Evolutionary conservation across 176 grass and related monocot genomes (phyloP), one percentile per base, ranked within the genome.

Genomic region (Eragrostis nindensis): DNA sequence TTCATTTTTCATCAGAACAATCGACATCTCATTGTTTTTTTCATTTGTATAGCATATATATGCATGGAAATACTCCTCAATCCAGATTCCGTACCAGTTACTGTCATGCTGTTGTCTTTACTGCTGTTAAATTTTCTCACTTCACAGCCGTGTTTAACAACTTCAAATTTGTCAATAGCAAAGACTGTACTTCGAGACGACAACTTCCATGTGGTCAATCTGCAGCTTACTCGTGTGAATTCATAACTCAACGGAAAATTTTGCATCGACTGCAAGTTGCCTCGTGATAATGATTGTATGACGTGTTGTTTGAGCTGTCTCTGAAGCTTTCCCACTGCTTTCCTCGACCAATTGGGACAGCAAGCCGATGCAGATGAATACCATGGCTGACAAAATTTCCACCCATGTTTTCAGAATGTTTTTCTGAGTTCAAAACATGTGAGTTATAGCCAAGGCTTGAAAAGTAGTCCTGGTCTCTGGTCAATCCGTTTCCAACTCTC

Each of bases 341-440:
- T 42, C 13, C 2, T 62, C 11, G 11, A 71, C 66, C 25, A 43
- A 25, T 21, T 15, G 19, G 46, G 24, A 41, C 7, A 41, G 39
- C 42, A 71, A 50, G 9, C 15, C 3, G 8, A 22, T 45, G n/a
- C 44, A 74, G 56, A 39, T 46, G 50, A 46, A 60, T 16, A 16
- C 16, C 11, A 30, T n/a, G 16, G 60, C 18, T 56, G 69, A 11
- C 18, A 79, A 27, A 9, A 48, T 8, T 75, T 43, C 13, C 30
- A 8, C 21, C 11, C 42, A 62, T 40, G 71, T 24, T 52, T 86
- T 69, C 5, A 41, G 64, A 62, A 42, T 8, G 67, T 18, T 11
- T 36, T 40, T 18, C 60, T 50, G 63, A 17, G 45, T 70, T 82
- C 43, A 87, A 68, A 75, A 19, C 84, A 80, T 75, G 62, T 61